Evolutionary conservation across 2,329 filamentous ascomycete genomes (phyloP).

Genomic region (Fonsecaea multimorphosa): DNA sequence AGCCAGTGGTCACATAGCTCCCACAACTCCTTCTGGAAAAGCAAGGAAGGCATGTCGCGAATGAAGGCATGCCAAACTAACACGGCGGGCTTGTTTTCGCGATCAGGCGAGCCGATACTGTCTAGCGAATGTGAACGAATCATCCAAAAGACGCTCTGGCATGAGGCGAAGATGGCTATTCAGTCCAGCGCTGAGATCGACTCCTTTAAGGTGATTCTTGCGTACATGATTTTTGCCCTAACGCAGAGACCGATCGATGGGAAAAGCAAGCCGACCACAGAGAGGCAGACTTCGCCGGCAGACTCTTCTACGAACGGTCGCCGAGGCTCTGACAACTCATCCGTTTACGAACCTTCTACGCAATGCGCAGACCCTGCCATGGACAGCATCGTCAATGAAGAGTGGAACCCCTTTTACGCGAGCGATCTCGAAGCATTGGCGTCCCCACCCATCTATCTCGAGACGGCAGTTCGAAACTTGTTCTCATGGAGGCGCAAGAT

Average conservation of each 20-base stretch:
- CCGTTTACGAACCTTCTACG: background rate
- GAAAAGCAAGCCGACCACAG: background rate
- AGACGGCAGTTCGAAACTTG: slow-evolving; percentile 34
- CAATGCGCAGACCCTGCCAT: slow-evolving; percentile 5
- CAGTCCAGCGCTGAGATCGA: slow-evolving; percentile 49
- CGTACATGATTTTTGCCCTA: slow-evolving; percentile 55
- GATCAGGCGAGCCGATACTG: slow-evolving; percentile 7
- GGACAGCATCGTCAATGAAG: slow-evolving; percentile 12
- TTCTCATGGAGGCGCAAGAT: slow-evolving; percentile 31
- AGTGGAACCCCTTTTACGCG: slow-evolving; percentile 30
- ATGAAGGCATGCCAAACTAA: slow-evolving; percentile 19
- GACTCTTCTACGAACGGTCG: slow-evolving; percentile 1
- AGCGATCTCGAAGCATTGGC: slow-evolving; percentile 26
- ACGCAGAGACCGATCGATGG: slow-evolving; percentile 49
- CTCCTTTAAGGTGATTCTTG: slow-evolving; percentile 54
- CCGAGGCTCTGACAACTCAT: slow-evolving; percentile 7
- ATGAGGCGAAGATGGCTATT: slow-evolving; percentile 50
- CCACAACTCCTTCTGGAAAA: slow-evolving; percentile 34
- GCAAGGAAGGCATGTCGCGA: slow-evolving; percentile 30
- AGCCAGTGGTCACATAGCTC: slow-evolving; percentile 48
- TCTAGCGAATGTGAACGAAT: slow-evolving; percentile 41
- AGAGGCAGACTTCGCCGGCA: slow-evolving; percentile 2
- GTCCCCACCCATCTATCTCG: slow-evolving; percentile 31
- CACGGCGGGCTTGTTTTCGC: slow-evolving; percentile 1
- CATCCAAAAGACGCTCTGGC: slow-evolving; percentile 51